These are phyloP conservation scores for Penicillium egyptiacum DNA, from an alignment of 495 filamentous ascomycete genomes.

Conservation along the genomic window DNA sequence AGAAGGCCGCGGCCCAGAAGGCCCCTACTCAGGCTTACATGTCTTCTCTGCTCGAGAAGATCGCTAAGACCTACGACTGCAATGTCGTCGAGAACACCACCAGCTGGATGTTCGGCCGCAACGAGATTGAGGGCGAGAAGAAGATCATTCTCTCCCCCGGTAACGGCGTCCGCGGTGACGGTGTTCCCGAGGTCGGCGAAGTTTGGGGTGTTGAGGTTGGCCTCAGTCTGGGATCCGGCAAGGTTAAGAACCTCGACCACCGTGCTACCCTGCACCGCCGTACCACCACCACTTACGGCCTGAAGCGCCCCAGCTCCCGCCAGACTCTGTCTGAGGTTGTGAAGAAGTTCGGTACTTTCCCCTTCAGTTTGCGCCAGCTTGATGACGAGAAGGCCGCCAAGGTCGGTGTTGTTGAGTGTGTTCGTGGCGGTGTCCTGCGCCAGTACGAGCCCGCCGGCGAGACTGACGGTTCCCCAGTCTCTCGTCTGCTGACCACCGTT, in stretches of 20 bases:
- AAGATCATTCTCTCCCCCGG: conserved; percentile 92
- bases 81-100: conserved; percentile 96
- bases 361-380: conserved; percentile 94
- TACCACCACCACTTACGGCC: conserved; percentile 81
- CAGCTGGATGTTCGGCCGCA: conserved; percentile 90
- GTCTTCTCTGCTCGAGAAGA: conserved; percentile 82
- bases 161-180: conserved; percentile 85
- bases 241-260: conserved; percentile 86
- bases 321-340: conserved; percentile 88
- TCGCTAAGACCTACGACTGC: conserved; percentile 86
- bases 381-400: conserved; percentile 96
- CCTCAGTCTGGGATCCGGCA: conserved; percentile 84
- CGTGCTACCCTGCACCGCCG: conserved; percentile 89
- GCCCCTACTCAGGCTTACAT: conserved; percentile 80
- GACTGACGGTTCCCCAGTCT: conserved; percentile 80
- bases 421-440: conserved; percentile 82
- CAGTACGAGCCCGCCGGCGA: conserved; percentile 96
- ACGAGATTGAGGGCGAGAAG: conserved; percentile 97
- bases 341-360: conserved; percentile 96
- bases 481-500: conserved; percentile 83
- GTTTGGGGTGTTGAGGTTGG: conserved; percentile 98
- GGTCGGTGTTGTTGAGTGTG: conserved; percentile 93
- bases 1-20: conserved; percentile 81
- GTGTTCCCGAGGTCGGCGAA: conserved; percentile 84
- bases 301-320: conserved; percentile 90